phyloP scores from a whole-genome alignment of 225 moss, liverwort and hornwort species.

The Rhytidiadelphus loreus region DNA sequence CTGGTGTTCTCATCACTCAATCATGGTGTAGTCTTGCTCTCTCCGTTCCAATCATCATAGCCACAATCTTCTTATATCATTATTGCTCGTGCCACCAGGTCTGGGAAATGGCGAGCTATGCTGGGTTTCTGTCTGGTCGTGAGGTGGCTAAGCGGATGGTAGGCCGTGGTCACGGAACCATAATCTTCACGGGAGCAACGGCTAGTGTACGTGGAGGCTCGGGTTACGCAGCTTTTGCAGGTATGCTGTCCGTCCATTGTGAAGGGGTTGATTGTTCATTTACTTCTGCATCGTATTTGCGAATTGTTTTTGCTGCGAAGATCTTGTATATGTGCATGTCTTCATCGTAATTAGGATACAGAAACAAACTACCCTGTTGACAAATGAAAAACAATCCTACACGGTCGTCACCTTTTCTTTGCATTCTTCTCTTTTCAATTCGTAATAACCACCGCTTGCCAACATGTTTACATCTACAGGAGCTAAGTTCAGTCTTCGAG shows the following conservation, averaged over 20 bases:
- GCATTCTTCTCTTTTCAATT: not conserved
- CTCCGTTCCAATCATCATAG: not conserved
- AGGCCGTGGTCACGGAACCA: slow-evolving; percentile 41
- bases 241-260: not conserved
- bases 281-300: not conserved
- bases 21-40: not conserved
- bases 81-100: slow-evolving; percentile 16
- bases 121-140: slow-evolving; percentile 60
- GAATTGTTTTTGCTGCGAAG: not conserved
- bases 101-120: slow-evolving; percentile 74
- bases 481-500: slow-evolving; percentile 25
- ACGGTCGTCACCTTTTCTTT: not conserved
- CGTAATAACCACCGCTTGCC: not conserved
- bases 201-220: slow-evolving; percentile 63
- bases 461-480: not conserved
- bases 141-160: slow-evolving; percentile 70
- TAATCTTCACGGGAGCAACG: slow-evolving; percentile 71
- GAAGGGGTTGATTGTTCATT: not conserved
- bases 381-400: not conserved
- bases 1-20: not conserved
- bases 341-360: not conserved
- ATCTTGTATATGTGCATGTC: not conserved
- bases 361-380: not conserved
- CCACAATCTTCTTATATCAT: not conserved
- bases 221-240: slow-evolving; percentile 63